Conservation (phyloP, 169 alveolate species). For the Cryptosporidium parvum region DNA sequence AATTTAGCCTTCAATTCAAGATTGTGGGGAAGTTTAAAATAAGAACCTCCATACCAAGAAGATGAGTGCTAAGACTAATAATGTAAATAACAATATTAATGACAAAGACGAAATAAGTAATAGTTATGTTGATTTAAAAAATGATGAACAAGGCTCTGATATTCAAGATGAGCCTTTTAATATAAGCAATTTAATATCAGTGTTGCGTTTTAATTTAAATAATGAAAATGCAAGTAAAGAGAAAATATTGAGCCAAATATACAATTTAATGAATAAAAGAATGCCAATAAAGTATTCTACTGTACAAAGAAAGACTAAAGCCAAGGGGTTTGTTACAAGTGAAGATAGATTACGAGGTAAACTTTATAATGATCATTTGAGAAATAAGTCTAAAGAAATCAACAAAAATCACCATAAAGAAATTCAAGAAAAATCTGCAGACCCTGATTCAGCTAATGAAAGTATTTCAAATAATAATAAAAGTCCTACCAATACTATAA, state of each 20-base stretch:
- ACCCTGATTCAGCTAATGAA: neutral
- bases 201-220: conserved; percentile 47
- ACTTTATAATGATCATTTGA: neutral
- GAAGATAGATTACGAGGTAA: neutral
- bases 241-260: conserved; percentile 15
- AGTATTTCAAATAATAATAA: neutral
- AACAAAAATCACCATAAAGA: neutral
- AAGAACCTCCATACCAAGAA: neutral
- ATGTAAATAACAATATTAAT: neutral
- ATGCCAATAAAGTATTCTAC: conserved; percentile 20
- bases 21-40: neutral
- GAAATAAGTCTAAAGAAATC: neutral
- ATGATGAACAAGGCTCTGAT: neutral
- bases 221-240: conserved; percentile 23
- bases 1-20: neutral
- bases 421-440: neutral
- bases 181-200: conserved; percentile 5
- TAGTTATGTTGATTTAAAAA: neutral
- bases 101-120: neutral
- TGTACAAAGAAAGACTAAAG: conserved; percentile 1
- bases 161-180: neutral
- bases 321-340: neutral
- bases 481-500: neutral
- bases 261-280: conserved; percentile 24
- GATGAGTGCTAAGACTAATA: neutral